Conservation (phyloP, 768 basidiomycete species). For the Tulasnella sp. region DNA sequence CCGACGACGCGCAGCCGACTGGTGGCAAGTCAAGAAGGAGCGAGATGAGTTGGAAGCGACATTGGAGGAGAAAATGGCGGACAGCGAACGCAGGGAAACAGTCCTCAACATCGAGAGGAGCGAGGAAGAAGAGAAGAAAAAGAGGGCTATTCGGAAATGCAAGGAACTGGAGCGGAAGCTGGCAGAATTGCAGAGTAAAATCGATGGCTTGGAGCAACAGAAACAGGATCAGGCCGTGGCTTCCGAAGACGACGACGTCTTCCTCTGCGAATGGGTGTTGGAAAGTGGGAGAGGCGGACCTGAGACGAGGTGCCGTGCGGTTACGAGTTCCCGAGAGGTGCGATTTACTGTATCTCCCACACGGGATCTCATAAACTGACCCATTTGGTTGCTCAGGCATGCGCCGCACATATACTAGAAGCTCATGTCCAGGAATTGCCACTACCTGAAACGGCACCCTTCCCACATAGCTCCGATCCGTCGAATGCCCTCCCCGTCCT, state of each 20-base stretch:
- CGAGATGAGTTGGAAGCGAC: neutral
- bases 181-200: neutral
- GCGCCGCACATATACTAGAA: neutral
- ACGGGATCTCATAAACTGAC: neutral
- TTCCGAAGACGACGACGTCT: neutral
- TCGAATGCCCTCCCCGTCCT: too few species aligned
- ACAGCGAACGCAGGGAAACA: neutral
- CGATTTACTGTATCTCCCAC: neutral
- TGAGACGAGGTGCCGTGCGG: neutral
- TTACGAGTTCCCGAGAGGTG: neutral
- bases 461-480: too few species aligned
- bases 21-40: neutral
- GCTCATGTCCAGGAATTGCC: neutral
- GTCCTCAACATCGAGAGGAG: neutral
- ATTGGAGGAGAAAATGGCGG: neutral
- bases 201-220: neutral
- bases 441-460: neutral
- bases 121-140: conserved; percentile 7
- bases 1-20: neutral
- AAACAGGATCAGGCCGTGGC: neutral
- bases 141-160: neutral
- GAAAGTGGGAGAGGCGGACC: neutral
- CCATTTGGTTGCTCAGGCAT: neutral
- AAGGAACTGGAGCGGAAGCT: neutral
- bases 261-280: neutral